A percentile compares a stretch with the other conserved stretches of the same genome.
phyloP scores from a whole-genome alignment of 495 filamentous ascomycete genomes.

The Entonaema liquescens region DNA sequence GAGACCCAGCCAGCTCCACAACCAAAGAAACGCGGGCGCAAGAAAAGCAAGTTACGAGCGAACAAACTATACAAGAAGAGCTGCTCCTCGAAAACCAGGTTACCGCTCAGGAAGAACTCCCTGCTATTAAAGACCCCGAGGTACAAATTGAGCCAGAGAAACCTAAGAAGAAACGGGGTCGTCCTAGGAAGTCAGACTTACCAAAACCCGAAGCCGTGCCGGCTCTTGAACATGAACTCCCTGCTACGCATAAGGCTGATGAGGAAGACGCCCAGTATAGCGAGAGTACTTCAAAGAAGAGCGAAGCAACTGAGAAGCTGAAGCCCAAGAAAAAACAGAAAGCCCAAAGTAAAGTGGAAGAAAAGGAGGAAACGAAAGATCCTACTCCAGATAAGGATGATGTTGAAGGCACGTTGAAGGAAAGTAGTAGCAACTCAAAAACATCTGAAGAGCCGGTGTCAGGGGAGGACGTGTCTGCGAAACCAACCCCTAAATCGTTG shows the following conservation, averaged over 20 bases:
- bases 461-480: neutral
- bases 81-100: slow-evolving; percentile 6
- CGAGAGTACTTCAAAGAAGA: neutral
- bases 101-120: neutral
- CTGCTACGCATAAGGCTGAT: neutral
- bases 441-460: slow-evolving; percentile 24
- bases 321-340: slow-evolving; percentile 13
- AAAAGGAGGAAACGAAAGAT: neutral
- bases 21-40: slow-evolving; percentile 44
- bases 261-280: neutral
- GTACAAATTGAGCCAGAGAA: slow-evolving; percentile 23
- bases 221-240: slow-evolving; percentile 10
- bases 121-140: slow-evolving; percentile 6
- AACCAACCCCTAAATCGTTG: slow-evolving; percentile 6
- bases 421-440: slow-evolving; percentile 34
- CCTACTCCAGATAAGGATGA: neutral
- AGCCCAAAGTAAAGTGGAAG: neutral
- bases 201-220: slow-evolving; percentile 18
- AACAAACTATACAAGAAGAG: neutral
- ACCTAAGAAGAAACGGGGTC: slow-evolving; percentile 43
- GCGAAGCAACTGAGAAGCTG: slow-evolving; percentile 8
- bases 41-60: slow-evolving; percentile 37
- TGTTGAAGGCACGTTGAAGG: slow-evolving; percentile 24
- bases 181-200: slow-evolving; percentile 38
- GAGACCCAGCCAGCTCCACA: slow-evolving; percentile 19